Conservation (phyloP, 2,329 filamentous ascomycete species). For the Botrytis fabae region DNA sequence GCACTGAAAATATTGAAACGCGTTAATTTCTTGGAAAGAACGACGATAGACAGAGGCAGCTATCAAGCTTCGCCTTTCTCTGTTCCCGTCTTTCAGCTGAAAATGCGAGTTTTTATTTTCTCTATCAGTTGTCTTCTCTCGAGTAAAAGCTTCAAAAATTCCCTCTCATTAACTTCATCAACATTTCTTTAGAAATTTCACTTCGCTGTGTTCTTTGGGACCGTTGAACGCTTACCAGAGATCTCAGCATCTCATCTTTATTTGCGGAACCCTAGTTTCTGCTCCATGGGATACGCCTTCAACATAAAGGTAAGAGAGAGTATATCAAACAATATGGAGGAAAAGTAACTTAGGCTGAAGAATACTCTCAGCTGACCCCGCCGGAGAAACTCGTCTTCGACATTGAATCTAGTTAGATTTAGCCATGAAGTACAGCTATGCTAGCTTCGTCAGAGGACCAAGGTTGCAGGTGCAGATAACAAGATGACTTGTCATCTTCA, state of each 20-base stretch:
- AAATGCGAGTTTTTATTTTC: accelerated
- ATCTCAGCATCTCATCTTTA: not conserved
- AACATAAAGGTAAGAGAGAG: not conserved
- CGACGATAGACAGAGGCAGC: not conserved
- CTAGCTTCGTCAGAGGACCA: not conserved
- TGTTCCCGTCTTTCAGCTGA: not conserved
- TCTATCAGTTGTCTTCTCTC: not conserved
- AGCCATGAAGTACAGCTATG: not conserved
- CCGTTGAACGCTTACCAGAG: not conserved
- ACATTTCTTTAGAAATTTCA: not conserved
- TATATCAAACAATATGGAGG: not conserved
- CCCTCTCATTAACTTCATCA: not conserved
- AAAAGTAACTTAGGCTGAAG: not conserved
- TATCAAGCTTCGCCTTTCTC: not conserved
- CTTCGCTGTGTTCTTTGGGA: not conserved
- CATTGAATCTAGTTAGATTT: not conserved
- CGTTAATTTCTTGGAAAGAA: not conserved
- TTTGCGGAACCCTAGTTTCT: not conserved
- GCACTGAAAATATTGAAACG: not conserved
- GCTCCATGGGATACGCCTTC: not conserved
- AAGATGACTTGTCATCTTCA: not conserved
- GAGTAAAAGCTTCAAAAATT: not conserved
- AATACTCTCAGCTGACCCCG: not conserved
- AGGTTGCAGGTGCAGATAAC: not conserved
- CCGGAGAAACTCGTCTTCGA: not conserved